Base-by-base conservation (phyloP, 202 grass and related monocot genomes). In the Dendrocalamus latiflorus region DNA sequence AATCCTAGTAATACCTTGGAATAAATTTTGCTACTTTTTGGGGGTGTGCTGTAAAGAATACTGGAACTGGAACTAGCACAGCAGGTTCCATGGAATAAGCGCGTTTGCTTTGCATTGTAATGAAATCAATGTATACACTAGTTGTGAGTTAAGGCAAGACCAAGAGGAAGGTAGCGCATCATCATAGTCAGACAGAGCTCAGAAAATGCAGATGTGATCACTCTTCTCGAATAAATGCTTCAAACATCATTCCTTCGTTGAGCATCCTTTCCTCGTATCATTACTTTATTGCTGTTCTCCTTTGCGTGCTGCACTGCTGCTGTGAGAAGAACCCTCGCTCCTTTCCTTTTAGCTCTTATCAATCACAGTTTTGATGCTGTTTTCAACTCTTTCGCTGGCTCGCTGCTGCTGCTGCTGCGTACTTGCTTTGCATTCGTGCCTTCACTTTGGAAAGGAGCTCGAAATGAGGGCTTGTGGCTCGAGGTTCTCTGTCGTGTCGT, bases 41-140 rank as follows among this genome's bases (percentile, higher is more conserved):
- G 5, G 33, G 33, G 67, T n/a, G 0, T 65, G 78, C 57, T 70
- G 78, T 81, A 81, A 81, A 70, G 54, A 53, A 51, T 70, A 60
- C 9, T 20, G 34, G 45, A 66, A 13, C 45, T 25, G 62, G 37
- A 30, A 44, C 34, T 57, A 20, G 13, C 30, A 39, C 30, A 41
- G 44, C 62, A 51, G 16, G 65, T 70, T 70, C 64, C 51, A n/a
- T 55, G 10, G 37, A 69, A 81, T 70, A 70, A 81, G 17, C 5
- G 9, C 37, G 17, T 47, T 64, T 42, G 54, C 15, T 5, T 5
- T 34, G 30, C 30, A 28, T 6, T 67, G 33, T 69, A 36, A 68
- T 55, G 42, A 62, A 34, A 77, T 60, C 28, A 65, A 33, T 77
- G 22, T 62, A 13, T 63, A 26, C 39, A 49, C 5, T 48, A 20